phyloP scores from a whole-genome alignment of 1,284 basidiomycete species.

The Pseudozyma hubeiensis region DNA sequence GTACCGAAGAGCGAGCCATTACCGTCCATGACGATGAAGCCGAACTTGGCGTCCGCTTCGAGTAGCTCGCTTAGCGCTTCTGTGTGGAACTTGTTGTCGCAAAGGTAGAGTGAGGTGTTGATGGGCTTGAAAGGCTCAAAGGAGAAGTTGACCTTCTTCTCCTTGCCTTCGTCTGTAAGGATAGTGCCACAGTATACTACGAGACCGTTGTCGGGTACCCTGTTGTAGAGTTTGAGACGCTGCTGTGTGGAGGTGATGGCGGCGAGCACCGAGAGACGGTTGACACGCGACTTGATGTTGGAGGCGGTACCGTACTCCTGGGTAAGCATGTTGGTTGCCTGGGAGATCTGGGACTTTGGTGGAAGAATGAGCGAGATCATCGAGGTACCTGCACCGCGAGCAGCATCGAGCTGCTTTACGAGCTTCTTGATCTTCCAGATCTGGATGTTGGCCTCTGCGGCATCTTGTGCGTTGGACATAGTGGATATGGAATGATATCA shows the following conservation, averaged over 20 bases:
- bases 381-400: constrained; percentile 83
- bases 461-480: constrained; percentile 44
- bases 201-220: constrained; percentile 92
- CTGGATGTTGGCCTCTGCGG: constrained; percentile 63
- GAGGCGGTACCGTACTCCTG: constrained; percentile 88
- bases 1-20: constrained; percentile 96
- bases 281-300: constrained; percentile 99
- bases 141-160: constrained; percentile 90
- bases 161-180: constrained; percentile 93
- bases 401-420: constrained; percentile 66
- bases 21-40: constrained; percentile 99
- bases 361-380: constrained; percentile 99
- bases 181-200: constrained; percentile 93
- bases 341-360: constrained; percentile 94
- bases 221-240: constrained; percentile 89
- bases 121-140: constrained; percentile 94
- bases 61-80: constrained; percentile 95
- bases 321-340: constrained; percentile 92
- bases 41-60: constrained; percentile 96
- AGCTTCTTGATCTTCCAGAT: constrained; percentile 94
- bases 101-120: constrained; percentile 94
- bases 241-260: constrained; percentile 99
- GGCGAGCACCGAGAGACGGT: constrained; percentile 94
- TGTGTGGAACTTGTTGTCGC: constrained; percentile 99
- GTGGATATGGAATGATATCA: neutral